Evolutionary conservation across 768 basidiomycete genomes (phyloP).

Genomic region (Epithele typhae): DNA sequence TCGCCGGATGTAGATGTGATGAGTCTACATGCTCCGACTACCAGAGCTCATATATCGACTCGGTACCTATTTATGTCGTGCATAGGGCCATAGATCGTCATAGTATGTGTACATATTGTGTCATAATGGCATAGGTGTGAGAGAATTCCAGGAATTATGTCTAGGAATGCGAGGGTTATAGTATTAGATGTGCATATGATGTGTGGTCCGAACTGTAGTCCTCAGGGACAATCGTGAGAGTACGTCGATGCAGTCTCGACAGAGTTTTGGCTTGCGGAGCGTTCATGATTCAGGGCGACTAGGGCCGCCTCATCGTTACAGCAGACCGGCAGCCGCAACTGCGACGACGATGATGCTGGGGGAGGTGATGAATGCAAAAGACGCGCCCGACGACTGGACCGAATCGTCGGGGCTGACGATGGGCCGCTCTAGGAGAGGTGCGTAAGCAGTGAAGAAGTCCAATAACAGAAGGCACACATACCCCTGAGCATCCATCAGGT

Average conservation of each 20-base stretch:
- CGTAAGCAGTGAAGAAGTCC: too few relatives aligned
- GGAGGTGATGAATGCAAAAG: background rate
- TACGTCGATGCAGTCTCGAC: background rate
- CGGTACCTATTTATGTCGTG: too few relatives aligned
- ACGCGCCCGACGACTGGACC: too few relatives aligned
- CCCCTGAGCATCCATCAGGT: constrained; percentile 6
- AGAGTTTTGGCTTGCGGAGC: background rate
- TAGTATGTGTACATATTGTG: background rate
- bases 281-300: background rate
- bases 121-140: too few relatives aligned
- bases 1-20: too few relatives aligned
- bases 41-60: too few relatives aligned
- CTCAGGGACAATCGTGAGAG: constrained; percentile 6
- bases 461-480: background rate
- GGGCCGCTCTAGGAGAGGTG: too few relatives aligned
- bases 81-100: too few relatives aligned
- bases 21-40: too few relatives aligned
- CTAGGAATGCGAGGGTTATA: too few relatives aligned
- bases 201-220: constrained; percentile 11
- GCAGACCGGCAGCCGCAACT: constrained; percentile 2
- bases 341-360: background rate
- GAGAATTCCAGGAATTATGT: too few relatives aligned
- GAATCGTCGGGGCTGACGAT: too few relatives aligned
- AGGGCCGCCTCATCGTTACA: background rate
- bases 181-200: constrained; percentile 8